Evolutionary conservation across 202 grass and related monocot genomes (phyloP), one percentile per base, ranked within the genome.

Genomic region (Schoenoplectus tabernaemontani): DNA sequence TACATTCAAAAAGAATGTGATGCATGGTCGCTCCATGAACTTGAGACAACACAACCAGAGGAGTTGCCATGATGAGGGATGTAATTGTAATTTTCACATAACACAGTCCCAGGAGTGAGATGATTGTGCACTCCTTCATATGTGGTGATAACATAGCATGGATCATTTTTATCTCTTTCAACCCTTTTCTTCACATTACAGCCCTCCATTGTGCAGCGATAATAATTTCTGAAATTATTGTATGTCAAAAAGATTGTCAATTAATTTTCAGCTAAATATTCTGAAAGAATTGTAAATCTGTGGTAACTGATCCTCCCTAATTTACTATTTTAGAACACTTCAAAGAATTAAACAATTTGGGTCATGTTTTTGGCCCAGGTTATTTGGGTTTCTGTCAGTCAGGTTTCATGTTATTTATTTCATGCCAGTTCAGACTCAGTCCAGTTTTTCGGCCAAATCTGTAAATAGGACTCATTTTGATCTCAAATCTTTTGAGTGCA

Each of bases 61-160:
- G 51, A 26, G 19, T 78, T 9, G 1, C 33, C 28, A 59, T 24
- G 33, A 4, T 59, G 5, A 13, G 57, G 33, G n/a, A 43, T 2
- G 16, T 64, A 66, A 34, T 9, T 44, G 38, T 80, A 80, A 80
- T 80, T 64, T 64, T 65, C 37, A 48, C 65, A 50, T 11, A 80
- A 20, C 30, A 65, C 61, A 30, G 34, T 16, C 42, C 75, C 67
- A 7, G 86, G 89, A 20, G 71, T 72, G 17, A 82, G 60, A 83
- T 99, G 96, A 80, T 99, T 96, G 82, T 99, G 92, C 30, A 96
- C 83, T 65, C 96, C 96, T 65, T 96, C 92, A 74, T 99, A 99
- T 15, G 88, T 93, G 15, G 96, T 99, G 87, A 99, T 26, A 58
- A 99, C 90, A 59, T 87, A 93, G 43, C 54, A 51, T 1, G 76